These are phyloP conservation scores for Melastoma malabathricum DNA, from an alignment of 345 rosid species.

Conservation along the genomic window DNA sequence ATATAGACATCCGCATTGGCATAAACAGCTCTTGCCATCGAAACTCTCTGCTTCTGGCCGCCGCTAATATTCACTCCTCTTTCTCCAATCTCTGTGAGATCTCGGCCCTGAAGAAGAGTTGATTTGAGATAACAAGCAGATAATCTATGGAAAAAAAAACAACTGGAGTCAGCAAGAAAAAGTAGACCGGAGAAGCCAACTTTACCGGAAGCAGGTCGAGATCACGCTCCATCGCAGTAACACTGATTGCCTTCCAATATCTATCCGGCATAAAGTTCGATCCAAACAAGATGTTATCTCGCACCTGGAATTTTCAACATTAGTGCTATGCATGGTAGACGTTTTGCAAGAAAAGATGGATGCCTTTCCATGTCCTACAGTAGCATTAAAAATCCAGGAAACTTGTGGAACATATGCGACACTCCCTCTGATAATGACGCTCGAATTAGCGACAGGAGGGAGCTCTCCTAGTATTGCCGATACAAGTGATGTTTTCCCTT, in stretches of 20 bases:
- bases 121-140: neutral
- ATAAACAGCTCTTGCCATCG: conserved; percentile 97
- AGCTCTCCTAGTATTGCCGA: conserved; percentile 96
- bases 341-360: neutral
- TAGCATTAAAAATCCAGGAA: conserved; percentile 97
- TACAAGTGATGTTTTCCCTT: conserved; percentile 90
- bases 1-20: conserved; percentile 80
- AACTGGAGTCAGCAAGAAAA: neutral
- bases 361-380: conserved; percentile 33
- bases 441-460: conserved; percentile 36
- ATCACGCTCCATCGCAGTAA: conserved; percentile 70
- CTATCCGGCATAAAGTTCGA: conserved; percentile 41
- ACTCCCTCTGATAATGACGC: conserved; percentile 61
- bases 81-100: conserved; percentile 93
- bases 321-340: neutral
- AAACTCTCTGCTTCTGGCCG: conserved; percentile 97
- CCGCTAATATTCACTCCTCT: conserved; percentile 99
- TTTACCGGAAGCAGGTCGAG: conserved; percentile 79
- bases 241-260: conserved; percentile 72
- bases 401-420: conserved; percentile 96
- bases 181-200: conserved; percentile 16
- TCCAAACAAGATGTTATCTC: conserved; percentile 83
- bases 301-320: conserved; percentile 57
- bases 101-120: conserved; percentile 51
- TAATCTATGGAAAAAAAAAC: neutral